phyloP scores from a whole-genome alignment of 768 basidiomycete genomes.

The Boletus rubescentipes region DNA sequence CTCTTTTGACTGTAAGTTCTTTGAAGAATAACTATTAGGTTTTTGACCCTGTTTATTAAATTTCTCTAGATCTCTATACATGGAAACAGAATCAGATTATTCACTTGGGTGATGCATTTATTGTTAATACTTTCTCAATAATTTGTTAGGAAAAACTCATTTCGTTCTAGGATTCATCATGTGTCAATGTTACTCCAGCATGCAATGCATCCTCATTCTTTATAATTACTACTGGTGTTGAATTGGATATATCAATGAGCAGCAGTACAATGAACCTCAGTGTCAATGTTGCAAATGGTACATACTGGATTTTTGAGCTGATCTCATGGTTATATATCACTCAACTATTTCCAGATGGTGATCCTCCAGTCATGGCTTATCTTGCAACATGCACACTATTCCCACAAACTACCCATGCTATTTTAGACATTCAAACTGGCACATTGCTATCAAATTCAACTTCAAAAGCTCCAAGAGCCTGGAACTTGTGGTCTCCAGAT shows the following conservation, averaged over 20 bases:
- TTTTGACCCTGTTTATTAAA: too few relatives aligned
- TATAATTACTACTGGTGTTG: conserved; percentile 7
- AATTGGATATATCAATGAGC: not conserved
- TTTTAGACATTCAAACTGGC: conserved; percentile 1
- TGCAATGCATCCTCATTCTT: conserved; percentile 4
- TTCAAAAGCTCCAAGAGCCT: not conserved
- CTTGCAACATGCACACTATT: conserved; percentile 9
- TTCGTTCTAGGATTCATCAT: too few relatives aligned
- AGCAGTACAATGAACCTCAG: not conserved
- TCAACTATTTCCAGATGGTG: not conserved
- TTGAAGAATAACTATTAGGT: too few relatives aligned
- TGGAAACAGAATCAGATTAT: too few relatives aligned
- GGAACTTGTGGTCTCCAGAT: conserved; percentile 11
- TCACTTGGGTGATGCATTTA: too few relatives aligned
- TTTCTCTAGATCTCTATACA: too few relatives aligned
- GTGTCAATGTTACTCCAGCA: not conserved
- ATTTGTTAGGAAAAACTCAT: too few relatives aligned
- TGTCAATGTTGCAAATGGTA: not conserved
- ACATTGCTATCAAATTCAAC: not conserved
- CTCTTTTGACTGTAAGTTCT: not conserved
- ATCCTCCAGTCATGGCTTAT: not conserved
- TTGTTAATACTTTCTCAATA: too few relatives aligned
- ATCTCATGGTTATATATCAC: too few relatives aligned
- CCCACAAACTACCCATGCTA: not conserved
- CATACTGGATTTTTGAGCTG: not conserved